Conservation (phyloP, 2,329 filamentous ascomycete species). For the Cordyceps cateniannulata region DNA sequence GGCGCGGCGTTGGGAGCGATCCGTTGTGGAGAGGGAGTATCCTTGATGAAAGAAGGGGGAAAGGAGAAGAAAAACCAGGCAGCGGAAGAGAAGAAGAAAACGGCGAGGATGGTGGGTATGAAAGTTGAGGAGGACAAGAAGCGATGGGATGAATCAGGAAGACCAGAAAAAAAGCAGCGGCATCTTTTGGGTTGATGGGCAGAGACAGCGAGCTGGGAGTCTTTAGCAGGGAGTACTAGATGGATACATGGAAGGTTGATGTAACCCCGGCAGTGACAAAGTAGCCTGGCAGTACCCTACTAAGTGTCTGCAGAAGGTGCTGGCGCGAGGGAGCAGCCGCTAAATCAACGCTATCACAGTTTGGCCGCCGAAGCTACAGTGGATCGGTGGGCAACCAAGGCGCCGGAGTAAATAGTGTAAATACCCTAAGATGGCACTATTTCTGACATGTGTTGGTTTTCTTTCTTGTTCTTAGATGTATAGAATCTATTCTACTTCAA, state of each 20-base stretch:
- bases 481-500: too few species aligned
- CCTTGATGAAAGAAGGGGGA: not conserved
- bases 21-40: not conserved
- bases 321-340: not conserved
- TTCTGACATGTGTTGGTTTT: too few species aligned
- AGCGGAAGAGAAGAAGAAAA: not conserved
- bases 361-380: not conserved
- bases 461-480: too few species aligned
- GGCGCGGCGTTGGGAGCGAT: not conserved
- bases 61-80: not conserved
- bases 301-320: not conserved
- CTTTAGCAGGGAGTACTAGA: not conserved
- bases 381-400: not conserved
- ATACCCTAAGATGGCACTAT: too few species aligned
- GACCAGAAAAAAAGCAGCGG: slow-evolving; percentile 4
- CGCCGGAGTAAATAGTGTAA: too few species aligned
- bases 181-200: slow-evolving; percentile 1
- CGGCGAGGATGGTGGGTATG: slow-evolving; percentile 8
- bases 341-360: not conserved
- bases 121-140: slow-evolving; percentile 8
- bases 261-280: not conserved
- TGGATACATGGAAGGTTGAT: not conserved
- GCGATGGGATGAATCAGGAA: slow-evolving; percentile 2
- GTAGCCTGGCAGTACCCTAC: not conserved
- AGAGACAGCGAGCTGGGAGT: not conserved